Conservation (phyloP, 2,329 filamentous ascomycete species). For the Mariannaea elegans region DNA sequence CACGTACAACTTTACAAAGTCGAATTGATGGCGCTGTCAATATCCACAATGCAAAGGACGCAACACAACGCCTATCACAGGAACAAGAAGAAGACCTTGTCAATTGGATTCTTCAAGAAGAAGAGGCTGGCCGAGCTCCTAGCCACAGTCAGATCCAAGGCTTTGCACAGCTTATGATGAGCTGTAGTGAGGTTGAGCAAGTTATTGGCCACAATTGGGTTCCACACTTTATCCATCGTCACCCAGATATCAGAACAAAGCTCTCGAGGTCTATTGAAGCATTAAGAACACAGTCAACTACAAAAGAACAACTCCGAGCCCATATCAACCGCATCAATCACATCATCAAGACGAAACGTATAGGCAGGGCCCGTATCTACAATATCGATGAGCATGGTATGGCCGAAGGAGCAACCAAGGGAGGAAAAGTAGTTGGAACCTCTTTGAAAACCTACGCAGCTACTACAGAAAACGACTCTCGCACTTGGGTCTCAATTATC, state of each 20-base stretch:
- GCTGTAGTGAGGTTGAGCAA: background rate
- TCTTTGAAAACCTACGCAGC: background rate
- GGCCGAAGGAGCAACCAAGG: background rate
- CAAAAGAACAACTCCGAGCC: background rate
- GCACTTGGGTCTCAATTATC: background rate
- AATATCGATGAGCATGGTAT: background rate
- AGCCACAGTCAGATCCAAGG: background rate
- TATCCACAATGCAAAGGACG: background rate
- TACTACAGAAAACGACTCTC: background rate
- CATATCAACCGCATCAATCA: background rate
- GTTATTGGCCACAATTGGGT: background rate
- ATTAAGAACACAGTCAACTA: background rate
- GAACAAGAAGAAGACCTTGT: background rate
- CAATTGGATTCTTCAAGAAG: background rate
- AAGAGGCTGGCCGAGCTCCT: background rate
- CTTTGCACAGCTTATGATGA: slow-evolving; percentile 1
- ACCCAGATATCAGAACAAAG: background rate
- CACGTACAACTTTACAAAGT: background rate
- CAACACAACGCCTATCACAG: background rate
- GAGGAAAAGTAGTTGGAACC: background rate
- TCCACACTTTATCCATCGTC: background rate
- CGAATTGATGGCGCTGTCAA: background rate
- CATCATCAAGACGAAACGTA: background rate
- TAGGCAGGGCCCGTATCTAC: background rate
- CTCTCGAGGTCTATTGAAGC: background rate